These are phyloP conservation scores for Talaromyces trachyspermus DNA, from an alignment of 495 filamentous ascomycete species.

Conservation along the genomic window DNA sequence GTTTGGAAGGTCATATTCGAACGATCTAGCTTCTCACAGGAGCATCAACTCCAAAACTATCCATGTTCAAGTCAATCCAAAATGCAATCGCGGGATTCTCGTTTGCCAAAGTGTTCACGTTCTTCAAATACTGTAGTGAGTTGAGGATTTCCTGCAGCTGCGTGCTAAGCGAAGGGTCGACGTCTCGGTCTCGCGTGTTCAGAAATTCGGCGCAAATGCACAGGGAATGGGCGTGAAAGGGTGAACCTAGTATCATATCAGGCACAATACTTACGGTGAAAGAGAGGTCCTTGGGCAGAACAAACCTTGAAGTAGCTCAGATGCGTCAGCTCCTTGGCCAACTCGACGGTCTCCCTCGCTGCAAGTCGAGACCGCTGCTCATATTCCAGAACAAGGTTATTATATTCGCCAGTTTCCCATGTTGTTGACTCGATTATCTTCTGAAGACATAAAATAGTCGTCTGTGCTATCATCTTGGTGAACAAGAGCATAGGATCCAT, in stretches of 20 bases:
- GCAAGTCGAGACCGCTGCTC: conserved; percentile 27
- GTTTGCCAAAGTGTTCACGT: conserved; percentile 7
- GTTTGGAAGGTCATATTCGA: no score
- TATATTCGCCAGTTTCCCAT: conserved; percentile 6
- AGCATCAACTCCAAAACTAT: not conserved
- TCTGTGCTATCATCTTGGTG: conserved; percentile 36
- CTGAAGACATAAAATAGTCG: conserved; percentile 34
- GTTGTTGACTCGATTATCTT: conserved; percentile 12
- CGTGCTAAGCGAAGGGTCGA: conserved; percentile 3
- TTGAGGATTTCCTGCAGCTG: conserved; percentile 8
- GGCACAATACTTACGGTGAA: no score
- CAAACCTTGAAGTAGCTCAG: conserved; percentile 32
- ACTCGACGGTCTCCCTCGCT: conserved; percentile 30
- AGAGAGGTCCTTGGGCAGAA: no score
- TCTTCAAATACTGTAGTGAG: conserved; percentile 8
- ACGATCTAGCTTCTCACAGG: not conserved
- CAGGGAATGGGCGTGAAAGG: conserved; percentile 5
- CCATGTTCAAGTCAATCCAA: conserved; percentile 6
- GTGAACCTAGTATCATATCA: conserved; percentile 3
- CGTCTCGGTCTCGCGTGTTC: conserved; percentile 2
- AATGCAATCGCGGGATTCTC: conserved; percentile 3
- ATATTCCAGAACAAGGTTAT: conserved; percentile 17
- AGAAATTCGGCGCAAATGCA: conserved; percentile 8
- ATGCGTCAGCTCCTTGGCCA: conserved; percentile 33
- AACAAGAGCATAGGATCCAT: conserved; percentile 41